Evolutionary conservation across 2,329 filamentous ascomycete species (phyloP).

Genomic region (Sporothrix dimorphospora): DNA sequence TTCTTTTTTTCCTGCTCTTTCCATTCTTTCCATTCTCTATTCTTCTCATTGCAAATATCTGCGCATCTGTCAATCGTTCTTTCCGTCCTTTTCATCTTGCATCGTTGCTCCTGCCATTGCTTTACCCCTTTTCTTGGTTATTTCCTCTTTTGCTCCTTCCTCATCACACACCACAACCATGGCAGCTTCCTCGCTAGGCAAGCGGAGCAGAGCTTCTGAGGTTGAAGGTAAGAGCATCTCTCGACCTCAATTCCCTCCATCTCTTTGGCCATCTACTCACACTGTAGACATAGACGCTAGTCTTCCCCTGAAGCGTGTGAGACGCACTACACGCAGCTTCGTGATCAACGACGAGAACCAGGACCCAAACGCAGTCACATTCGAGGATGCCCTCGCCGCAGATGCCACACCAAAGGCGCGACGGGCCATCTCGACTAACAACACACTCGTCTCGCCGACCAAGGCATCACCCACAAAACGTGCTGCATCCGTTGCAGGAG

Average conservation of each 20-base stretch:
- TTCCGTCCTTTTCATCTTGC: not conserved
- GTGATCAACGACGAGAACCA: constrained; percentile 69
- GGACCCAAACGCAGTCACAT: constrained; percentile 54
- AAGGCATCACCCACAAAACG: constrained; percentile 21
- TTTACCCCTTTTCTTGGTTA: constrained; percentile 4
- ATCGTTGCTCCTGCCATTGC: not conserved
- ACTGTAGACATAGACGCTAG: constrained; percentile 34
- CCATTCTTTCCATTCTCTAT: not conserved
- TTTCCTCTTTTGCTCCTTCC: not conserved
- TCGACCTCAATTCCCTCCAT: not conserved
- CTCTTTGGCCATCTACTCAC: constrained; percentile 19
- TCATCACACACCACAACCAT: constrained; percentile 12
- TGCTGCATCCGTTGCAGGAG: constrained; percentile 35
- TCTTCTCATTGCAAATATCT: constrained; percentile 11
- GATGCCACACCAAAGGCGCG: constrained; percentile 28
- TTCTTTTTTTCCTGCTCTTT: constrained; percentile 20
- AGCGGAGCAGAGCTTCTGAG: constrained; percentile 27
- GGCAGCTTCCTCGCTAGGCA: constrained; percentile 29
- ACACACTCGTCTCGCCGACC: constrained; percentile 18
- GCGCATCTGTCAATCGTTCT: constrained; percentile 12
- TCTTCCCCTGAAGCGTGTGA: constrained; percentile 51
- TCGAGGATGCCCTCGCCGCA: constrained; percentile 43
- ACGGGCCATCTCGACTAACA: constrained; percentile 13
- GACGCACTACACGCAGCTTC: constrained; percentile 48
- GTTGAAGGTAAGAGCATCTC: constrained; percentile 25